Conservation (phyloP, 805 yeast genomes). For the Starmerella apis region DNA sequence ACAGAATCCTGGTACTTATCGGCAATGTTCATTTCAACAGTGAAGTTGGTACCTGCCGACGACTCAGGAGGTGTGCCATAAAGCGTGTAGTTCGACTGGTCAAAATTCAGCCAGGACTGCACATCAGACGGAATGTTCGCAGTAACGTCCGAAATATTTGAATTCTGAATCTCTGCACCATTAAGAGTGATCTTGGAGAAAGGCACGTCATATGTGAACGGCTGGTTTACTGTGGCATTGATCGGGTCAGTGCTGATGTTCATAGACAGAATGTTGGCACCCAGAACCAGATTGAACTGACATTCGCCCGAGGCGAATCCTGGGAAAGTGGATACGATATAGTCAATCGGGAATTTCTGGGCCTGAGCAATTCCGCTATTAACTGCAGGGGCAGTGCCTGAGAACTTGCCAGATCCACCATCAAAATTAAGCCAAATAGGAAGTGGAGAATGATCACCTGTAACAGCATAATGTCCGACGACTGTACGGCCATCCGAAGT, state of each 20-base stretch:
- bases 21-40: slow-evolving; percentile 37
- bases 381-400: slow-evolving; percentile 81
- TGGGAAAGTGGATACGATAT: slow-evolving; percentile 67
- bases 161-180: slow-evolving; percentile 31
- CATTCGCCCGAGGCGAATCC: slow-evolving; percentile 67
- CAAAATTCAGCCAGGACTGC: slow-evolving; percentile 56
- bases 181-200: slow-evolving; percentile 55
- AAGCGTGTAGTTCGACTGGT: slow-evolving; percentile 51
- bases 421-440: slow-evolving; percentile 85
- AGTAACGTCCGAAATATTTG: slow-evolving; percentile 46
- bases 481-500: slow-evolving; percentile 41
- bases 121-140: slow-evolving; percentile 45
- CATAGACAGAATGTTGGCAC: slow-evolving; percentile 77
- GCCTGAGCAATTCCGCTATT: slow-evolving; percentile 87
- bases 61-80: slow-evolving; percentile 53
- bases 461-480: slow-evolving; percentile 66
- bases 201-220: slow-evolving; percentile 51
- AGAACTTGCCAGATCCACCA: slow-evolving; percentile 48
- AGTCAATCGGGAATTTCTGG: slow-evolving; percentile 50
- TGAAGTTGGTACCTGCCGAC: slow-evolving; percentile 31
- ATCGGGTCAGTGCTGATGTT: slow-evolving; percentile 47
- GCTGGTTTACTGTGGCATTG: slow-evolving; percentile 56
- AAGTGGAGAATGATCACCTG: slow-evolving; percentile 72
- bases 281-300: slow-evolving; percentile 63
- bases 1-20: slow-evolving; percentile 32